Conservation (phyloP, 2,329 filamentous ascomycete genomes). For the Monilinia polystroma region DNA sequence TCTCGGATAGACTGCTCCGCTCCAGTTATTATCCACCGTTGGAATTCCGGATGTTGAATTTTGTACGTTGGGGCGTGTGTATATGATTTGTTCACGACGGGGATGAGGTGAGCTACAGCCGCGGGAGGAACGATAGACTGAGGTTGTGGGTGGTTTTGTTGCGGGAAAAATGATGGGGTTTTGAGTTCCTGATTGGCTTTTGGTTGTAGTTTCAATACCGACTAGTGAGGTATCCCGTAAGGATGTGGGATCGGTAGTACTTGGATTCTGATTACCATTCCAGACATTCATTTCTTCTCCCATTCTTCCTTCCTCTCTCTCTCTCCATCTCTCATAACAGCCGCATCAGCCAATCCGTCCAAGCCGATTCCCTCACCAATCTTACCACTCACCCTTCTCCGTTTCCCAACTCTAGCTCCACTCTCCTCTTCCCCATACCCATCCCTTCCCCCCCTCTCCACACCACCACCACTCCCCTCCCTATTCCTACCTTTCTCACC, state of each 20-base stretch:
- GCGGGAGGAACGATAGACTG: neutral
- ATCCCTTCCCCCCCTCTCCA: neutral
- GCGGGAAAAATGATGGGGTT: neutral
- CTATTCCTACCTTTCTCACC: too few relatives aligned
- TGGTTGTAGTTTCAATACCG: neutral
- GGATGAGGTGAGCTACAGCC: neutral
- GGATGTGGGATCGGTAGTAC: neutral
- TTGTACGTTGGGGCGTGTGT: neutral
- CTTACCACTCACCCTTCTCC: neutral
- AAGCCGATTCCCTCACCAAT: neutral
- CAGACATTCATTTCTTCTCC: conserved; percentile 10
- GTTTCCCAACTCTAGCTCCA: neutral
- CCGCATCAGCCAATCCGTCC: neutral
- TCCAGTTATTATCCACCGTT: conserved; percentile 25
- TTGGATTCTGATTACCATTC: too few relatives aligned
- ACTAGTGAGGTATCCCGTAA: neutral
- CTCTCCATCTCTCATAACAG: neutral
- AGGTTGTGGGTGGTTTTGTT: neutral
- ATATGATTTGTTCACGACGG: neutral
- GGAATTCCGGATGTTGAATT: neutral
- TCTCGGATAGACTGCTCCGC: conserved; percentile 28
- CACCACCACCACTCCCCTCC: neutral
- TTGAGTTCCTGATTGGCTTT: neutral
- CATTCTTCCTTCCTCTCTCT: neutral
- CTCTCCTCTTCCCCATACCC: too few relatives aligned